Evolutionary conservation across 345 rosid genomes (phyloP).

Genomic region (Raphanus sativus): DNA sequence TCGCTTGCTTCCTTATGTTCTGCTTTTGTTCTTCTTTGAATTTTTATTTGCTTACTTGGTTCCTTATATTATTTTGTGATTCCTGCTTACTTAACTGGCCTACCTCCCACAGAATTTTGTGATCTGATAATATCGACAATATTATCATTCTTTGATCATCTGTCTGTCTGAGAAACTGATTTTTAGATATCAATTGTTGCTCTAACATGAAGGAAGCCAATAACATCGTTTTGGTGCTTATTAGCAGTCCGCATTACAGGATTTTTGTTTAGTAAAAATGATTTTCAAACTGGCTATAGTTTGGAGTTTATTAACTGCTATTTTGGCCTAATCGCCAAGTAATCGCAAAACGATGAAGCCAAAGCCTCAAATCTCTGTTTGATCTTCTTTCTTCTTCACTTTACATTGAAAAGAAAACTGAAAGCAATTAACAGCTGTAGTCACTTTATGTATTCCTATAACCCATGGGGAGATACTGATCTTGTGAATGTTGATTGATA

Average conservation of each 20-base stretch:
- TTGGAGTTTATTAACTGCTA: neutral
- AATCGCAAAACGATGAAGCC: neutral
- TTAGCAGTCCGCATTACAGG: too few species aligned
- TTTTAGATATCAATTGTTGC: too few species aligned
- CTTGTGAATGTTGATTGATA: too few species aligned
- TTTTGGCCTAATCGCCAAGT: neutral
- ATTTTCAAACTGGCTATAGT: too few species aligned
- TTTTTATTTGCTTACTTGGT: neutral
- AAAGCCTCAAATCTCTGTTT: neutral
- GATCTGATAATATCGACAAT: neutral
- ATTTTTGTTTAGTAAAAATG: too few species aligned
- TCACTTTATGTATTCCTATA: too few species aligned
- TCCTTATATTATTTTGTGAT: neutral
- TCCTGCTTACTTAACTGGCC: neutral
- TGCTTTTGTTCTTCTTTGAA: neutral
- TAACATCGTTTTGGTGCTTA: too few species aligned
- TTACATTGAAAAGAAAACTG: neutral
- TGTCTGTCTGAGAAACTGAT: too few species aligned
- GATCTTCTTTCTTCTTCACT: neutral
- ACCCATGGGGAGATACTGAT: too few species aligned
- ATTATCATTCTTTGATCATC: too few species aligned
- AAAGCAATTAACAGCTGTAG: neutral
- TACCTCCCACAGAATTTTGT: neutral
- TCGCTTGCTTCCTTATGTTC: neutral
- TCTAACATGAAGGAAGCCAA: too few species aligned